A percentile compares a stretch with the other conserved stretches of the same genome.
These are phyloP conservation scores for Gymnopilus junonius DNA, from an alignment of 768 basidiomycete genomes.

Conservation along the genomic window DNA sequence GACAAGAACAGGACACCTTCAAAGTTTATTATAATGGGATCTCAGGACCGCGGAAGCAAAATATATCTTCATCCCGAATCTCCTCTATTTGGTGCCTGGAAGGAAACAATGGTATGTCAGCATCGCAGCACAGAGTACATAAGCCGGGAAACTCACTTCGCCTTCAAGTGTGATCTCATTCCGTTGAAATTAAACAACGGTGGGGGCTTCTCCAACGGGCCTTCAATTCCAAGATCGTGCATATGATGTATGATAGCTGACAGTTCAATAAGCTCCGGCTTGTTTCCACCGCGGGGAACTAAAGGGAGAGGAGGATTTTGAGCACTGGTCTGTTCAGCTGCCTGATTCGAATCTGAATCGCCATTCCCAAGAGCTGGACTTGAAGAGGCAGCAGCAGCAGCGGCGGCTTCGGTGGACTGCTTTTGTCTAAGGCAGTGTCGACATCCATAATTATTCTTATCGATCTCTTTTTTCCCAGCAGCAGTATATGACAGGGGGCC, in stretches of 20 bases:
- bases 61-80: constrained; percentile 61
- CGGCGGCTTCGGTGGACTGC: constrained; percentile 7
- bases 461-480: constrained; percentile 32
- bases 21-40: not conserved
- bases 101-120: not conserved
- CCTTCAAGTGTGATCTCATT: constrained; percentile 64
- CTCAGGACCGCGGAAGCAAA: constrained; percentile 22
- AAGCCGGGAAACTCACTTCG: constrained; percentile 47
- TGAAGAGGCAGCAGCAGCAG: not conserved
- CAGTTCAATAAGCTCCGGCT: constrained; percentile 8
- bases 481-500: not conserved
- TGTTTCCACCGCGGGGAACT: not conserved
- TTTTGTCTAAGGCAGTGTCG: constrained; percentile 47
- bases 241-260: constrained; percentile 1
- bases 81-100: constrained; percentile 52
- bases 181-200: constrained; percentile 56
- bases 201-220: constrained; percentile 18
- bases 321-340: not conserved
- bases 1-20: not conserved
- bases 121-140: not conserved
- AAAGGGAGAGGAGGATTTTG: not conserved
- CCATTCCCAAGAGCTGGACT: not conserved
- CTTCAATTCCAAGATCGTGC: constrained; percentile 15
- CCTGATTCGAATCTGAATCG: not conserved
- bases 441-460: constrained; percentile 51